Evolutionary conservation across 2,329 filamentous ascomycete genomes (phyloP).

Genomic region (Chaetomium globosum): DNA sequence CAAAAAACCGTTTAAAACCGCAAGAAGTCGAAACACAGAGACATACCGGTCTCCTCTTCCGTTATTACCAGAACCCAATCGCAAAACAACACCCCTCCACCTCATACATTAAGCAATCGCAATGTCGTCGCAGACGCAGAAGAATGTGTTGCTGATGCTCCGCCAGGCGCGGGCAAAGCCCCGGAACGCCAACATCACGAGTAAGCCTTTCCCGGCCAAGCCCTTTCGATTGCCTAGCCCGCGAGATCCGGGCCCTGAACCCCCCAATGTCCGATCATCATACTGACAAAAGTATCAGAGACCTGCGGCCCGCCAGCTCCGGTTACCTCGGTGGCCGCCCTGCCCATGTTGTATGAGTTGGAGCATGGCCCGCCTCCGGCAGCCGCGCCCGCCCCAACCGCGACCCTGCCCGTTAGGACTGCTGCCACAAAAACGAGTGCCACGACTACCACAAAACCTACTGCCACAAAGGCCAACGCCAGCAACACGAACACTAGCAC

Average conservation of each 20-base stretch:
- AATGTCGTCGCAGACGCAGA: not conserved
- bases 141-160: not conserved
- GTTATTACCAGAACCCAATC: not conserved
- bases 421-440: not conserved
- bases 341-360: not conserved
- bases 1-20: not conserved
- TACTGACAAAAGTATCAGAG: not conserved
- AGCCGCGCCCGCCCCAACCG: not conserved
- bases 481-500: not conserved
- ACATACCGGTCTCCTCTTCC: not conserved
- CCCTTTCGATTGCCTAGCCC: not conserved
- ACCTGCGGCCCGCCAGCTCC: not conserved
- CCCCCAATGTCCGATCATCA: not conserved
- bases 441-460: not conserved
- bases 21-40: not conserved
- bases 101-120: not conserved
- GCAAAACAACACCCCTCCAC: not conserved
- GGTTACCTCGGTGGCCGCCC: not conserved
- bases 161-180: not conserved
- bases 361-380: not conserved
- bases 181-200: not conserved
- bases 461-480: not conserved
- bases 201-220: not conserved
- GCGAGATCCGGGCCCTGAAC: too few relatives aligned
- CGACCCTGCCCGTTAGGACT: not conserved